Percentiles rank a stretch among this genome's conserved stretches.
Evolutionary conservation across 371 early-diverging fungal genomes (phyloP).

Genomic region (Syncephalastrum racemosum): DNA sequence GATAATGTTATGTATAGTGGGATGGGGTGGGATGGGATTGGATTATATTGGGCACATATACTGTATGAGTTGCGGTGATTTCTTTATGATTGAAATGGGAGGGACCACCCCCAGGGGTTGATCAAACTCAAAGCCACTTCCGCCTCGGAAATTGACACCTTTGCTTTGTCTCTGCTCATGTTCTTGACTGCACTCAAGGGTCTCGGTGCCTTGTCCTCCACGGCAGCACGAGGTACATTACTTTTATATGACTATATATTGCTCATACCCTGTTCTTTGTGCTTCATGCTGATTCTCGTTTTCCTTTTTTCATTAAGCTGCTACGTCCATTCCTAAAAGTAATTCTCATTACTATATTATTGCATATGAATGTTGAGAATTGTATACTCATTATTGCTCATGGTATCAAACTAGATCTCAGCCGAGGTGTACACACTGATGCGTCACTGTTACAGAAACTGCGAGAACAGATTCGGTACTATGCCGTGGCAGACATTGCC

Average conservation of each 20-base stretch:
- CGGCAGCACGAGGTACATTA: slow-evolving; percentile 19
- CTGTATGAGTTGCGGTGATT: too few species aligned
- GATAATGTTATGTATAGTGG: too few species aligned
- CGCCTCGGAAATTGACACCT: too few species aligned
- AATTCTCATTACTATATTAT: not conserved
- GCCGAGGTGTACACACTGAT: slow-evolving; percentile 21
- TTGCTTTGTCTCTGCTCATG: slow-evolving; percentile 6
- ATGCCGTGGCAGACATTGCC: slow-evolving; percentile 89
- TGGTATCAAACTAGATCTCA: slow-evolving; percentile 5
- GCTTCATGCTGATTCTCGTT: slow-evolving; percentile 1
- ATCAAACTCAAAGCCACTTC: too few species aligned
- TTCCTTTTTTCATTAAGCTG: not conserved
- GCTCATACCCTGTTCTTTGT: not conserved
- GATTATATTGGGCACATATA: too few species aligned
- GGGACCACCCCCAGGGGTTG: too few species aligned
- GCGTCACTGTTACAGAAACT: slow-evolving; percentile 37
- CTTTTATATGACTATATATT: not conserved
- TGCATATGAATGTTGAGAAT: not conserved
- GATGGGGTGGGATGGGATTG: too few species aligned
- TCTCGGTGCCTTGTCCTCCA: slow-evolving; percentile 15
- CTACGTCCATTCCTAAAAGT: not conserved
- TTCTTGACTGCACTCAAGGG: slow-evolving; percentile 24
- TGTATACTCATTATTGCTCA: slow-evolving; percentile 2
- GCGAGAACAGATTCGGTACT: slow-evolving; percentile 64
- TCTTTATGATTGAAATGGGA: too few species aligned